Evolutionary conservation across 169 alveolate species (phyloP).

Genomic region (Toxoplasma gondii): DNA sequence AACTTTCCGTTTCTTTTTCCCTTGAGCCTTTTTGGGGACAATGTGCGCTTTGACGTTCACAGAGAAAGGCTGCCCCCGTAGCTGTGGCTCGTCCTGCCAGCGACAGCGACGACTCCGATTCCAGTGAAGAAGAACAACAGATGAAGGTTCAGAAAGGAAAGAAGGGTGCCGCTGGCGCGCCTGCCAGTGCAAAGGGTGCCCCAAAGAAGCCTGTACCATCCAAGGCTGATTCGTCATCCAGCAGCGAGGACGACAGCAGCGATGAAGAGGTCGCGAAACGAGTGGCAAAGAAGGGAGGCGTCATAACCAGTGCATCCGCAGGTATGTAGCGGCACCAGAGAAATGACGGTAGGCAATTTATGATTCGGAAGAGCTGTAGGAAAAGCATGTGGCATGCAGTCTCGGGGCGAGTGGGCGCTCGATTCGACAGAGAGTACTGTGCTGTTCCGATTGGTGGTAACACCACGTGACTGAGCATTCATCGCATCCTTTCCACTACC

Average conservation of each 20-base stretch:
- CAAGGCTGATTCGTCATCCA: neutral
- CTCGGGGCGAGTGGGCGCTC: too few species aligned
- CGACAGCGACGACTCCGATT: constrained; percentile 20
- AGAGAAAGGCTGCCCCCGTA: constrained; percentile 4
- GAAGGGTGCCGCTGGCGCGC: neutral
- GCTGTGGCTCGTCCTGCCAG: neutral
- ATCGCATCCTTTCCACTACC: too few species aligned
- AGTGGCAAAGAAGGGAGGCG: neutral
- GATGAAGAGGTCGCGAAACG: neutral
- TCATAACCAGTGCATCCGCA: neutral
- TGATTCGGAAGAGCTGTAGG: neutral
- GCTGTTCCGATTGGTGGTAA: too few species aligned
- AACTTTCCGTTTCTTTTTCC: too few species aligned
- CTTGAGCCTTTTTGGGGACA: neutral
- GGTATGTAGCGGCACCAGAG: neutral
- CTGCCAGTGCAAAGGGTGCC: neutral
- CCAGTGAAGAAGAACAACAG: neutral
- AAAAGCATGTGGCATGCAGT: too few species aligned
- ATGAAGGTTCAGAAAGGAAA: neutral
- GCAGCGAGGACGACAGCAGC: constrained; percentile 36
- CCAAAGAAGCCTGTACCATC: neutral
- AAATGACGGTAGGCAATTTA: neutral
- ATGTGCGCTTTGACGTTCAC: neutral
- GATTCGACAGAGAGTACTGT: too few species aligned
- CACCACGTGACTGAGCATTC: too few species aligned